Percentiles rank a stretch among this genome's conserved stretches.
Evolutionary conservation across 495 filamentous ascomycete species (phyloP).

Genomic region (Annulohypoxylon stygium): DNA sequence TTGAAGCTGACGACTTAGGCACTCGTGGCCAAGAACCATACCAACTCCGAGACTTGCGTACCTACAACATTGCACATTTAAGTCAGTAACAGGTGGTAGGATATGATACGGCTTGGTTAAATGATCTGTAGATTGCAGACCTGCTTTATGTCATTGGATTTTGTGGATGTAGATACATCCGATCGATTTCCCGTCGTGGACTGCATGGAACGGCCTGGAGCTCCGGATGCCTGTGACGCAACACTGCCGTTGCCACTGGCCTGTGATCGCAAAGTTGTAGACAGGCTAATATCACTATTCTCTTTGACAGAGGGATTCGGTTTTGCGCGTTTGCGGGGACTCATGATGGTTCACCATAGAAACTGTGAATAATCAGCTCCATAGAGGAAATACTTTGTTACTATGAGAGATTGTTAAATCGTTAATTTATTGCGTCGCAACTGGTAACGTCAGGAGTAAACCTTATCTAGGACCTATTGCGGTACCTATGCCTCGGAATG

Average conservation of each 20-base stretch:
- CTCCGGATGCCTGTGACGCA: constrained; percentile 44
- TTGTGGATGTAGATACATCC: constrained; percentile 34
- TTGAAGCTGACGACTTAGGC: constrained; percentile 77
- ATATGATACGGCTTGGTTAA: constrained; percentile 9
- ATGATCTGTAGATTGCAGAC: constrained; percentile 29
- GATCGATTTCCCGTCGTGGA: constrained; percentile 34
- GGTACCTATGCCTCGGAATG: constrained; percentile 34
- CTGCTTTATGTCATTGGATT: constrained; percentile 33
- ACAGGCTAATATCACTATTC: constrained; percentile 54
- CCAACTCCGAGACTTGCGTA: constrained; percentile 72
- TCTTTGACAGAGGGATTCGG: constrained; percentile 60
- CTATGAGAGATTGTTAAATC: constrained; percentile 8
- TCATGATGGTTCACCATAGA: constrained; percentile 56
- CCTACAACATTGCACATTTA: constrained; percentile 48
- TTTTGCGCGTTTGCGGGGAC: constrained; percentile 74
- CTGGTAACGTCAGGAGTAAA: constrained; percentile 10
- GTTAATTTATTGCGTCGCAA: constrained; percentile 7
- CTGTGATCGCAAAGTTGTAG: constrained; percentile 47
- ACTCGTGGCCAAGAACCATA: constrained; percentile 75
- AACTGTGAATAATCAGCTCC: constrained; percentile 2
- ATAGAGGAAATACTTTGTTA: constrained; percentile 11
- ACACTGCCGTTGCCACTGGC: constrained; percentile 48
- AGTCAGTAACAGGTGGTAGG: constrained; percentile 27
- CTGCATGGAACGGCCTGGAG: constrained; percentile 35
- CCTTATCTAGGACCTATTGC: neutral